Percentiles rank a stretch among this genome's conserved stretches.
phyloP scores from a whole-genome alignment of 108 stramenopile genomes.

The Craspedostauros australis region DNA sequence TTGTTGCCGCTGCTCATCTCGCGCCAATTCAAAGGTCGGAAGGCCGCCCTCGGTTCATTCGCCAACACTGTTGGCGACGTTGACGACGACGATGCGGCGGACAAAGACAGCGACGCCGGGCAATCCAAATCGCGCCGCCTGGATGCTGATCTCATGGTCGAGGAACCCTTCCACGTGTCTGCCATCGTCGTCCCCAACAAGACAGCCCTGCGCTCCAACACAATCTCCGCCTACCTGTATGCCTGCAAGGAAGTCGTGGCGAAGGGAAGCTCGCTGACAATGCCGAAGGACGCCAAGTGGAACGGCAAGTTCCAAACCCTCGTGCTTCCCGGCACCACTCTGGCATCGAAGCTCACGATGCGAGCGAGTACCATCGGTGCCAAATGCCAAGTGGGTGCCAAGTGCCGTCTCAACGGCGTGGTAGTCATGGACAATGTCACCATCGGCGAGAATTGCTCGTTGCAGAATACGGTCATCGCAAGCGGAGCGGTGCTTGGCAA shows the following conservation, averaged over 20 bases:
- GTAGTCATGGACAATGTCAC: conserved; percentile 69
- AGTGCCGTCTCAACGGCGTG: conserved; percentile 77
- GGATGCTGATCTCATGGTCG: neutral
- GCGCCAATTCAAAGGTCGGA: conserved; percentile 63
- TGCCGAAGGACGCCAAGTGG: conserved; percentile 19
- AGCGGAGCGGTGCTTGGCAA: conserved; percentile 56
- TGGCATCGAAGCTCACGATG: conserved; percentile 70
- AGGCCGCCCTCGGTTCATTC: conserved; percentile 47
- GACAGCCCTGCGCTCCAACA: conserved; percentile 55
- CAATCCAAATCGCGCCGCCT: conserved; percentile 5
- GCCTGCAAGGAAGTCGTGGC: conserved; percentile 67
- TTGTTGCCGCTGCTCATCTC: conserved; percentile 68
- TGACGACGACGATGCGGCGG: conserved; percentile 8
- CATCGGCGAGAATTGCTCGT: conserved; percentile 61
- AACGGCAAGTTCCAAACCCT: conserved; percentile 65
- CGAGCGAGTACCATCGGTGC: conserved; percentile 66
- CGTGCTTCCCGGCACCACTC: conserved; percentile 33
- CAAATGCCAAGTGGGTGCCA: conserved; percentile 44
- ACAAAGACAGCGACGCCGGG: neutral
- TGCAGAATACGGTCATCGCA: conserved; percentile 77
- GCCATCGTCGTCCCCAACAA: conserved; percentile 46
- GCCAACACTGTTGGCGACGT: conserved; percentile 10
- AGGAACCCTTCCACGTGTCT: conserved; percentile 43
- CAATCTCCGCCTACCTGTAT: conserved; percentile 60
- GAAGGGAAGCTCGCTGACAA: conserved; percentile 11